These are phyloP conservation scores for Somion occarium DNA, from an alignment of 1,284 basidiomycete species.

Conservation along the genomic window DNA sequence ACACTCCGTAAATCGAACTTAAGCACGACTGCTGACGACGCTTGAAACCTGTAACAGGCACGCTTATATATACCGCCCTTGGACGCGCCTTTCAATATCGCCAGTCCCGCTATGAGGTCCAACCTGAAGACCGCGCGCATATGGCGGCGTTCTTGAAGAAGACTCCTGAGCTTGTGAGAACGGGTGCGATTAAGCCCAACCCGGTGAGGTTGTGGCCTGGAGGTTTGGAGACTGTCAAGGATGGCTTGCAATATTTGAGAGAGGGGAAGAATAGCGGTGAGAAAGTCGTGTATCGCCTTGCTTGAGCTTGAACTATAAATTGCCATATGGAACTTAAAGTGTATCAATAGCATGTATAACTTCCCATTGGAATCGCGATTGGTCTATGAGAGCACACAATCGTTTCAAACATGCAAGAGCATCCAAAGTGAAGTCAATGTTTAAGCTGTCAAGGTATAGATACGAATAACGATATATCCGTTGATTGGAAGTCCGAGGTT, in stretches of 20 bases:
- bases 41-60: too few species aligned
- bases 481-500: background rate
- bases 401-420: too few species aligned
- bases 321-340: background rate
- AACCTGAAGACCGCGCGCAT: slow-evolving; percentile 16
- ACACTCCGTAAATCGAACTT: background rate
- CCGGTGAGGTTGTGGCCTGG: slow-evolving; percentile 18
- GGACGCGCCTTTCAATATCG: slow-evolving; percentile 13
- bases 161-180: slow-evolving; percentile 15
- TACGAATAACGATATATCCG: too few species aligned
- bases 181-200: slow-evolving; percentile 18
- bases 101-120: slow-evolving; percentile 9
- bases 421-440: too few species aligned
- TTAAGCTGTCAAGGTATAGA: too few species aligned
- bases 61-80: slow-evolving; percentile 18
- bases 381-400: too few species aligned
- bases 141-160: slow-evolving; percentile 19
- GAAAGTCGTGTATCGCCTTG: slow-evolving; percentile 20
- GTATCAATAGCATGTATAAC: background rate
- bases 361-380: background rate
- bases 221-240: slow-evolving; percentile 16
- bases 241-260: slow-evolving; percentile 17
- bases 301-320: slow-evolving; percentile 5
- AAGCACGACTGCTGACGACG: background rate
- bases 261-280: slow-evolving; percentile 21